Percentiles rank a stretch among this genome's conserved stretches.
phyloP scores from a whole-genome alignment of 306 rosid species.

The Rosa multiflora region DNA sequence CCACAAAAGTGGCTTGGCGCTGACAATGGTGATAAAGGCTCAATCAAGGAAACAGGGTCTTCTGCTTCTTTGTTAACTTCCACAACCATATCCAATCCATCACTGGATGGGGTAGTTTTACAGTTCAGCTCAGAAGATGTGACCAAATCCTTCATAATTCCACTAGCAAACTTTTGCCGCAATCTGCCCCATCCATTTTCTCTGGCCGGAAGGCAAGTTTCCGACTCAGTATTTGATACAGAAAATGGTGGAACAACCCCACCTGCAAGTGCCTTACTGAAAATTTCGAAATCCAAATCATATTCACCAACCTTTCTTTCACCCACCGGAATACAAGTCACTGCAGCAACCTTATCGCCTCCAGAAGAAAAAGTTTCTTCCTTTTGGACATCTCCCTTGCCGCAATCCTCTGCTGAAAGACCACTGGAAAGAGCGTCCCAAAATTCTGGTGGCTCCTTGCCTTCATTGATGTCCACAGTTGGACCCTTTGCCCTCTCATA shows the following conservation, averaged over 20 bases:
- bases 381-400: constrained; percentile 30
- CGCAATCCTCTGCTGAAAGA: constrained; percentile 34
- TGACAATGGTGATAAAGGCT: constrained; percentile 46
- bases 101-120: constrained; percentile 31
- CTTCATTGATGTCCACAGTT: constrained; percentile 47
- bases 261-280: constrained; percentile 79
- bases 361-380: constrained; percentile 24
- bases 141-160: constrained; percentile 57
- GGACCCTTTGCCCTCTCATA: constrained; percentile 76
- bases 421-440: constrained; percentile 69
- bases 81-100: constrained; percentile 28
- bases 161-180: constrained; percentile 52
- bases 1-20: constrained; percentile 49
- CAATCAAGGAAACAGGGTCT: constrained; percentile 28
- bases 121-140: constrained; percentile 46
- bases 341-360: constrained; percentile 33
- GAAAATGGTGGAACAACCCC: constrained; percentile 89
- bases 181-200: constrained; percentile 79
- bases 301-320: constrained; percentile 64
- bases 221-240: constrained; percentile 59
- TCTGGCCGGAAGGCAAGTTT: constrained; percentile 81
- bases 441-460: constrained; percentile 69
- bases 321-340: constrained; percentile 15
- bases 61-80: constrained; percentile 35
- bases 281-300: constrained; percentile 76